These are phyloP conservation scores for Alternaria tenuissima DNA, from an alignment of 2,329 filamentous ascomycete species.

Conservation along the genomic window DNA sequence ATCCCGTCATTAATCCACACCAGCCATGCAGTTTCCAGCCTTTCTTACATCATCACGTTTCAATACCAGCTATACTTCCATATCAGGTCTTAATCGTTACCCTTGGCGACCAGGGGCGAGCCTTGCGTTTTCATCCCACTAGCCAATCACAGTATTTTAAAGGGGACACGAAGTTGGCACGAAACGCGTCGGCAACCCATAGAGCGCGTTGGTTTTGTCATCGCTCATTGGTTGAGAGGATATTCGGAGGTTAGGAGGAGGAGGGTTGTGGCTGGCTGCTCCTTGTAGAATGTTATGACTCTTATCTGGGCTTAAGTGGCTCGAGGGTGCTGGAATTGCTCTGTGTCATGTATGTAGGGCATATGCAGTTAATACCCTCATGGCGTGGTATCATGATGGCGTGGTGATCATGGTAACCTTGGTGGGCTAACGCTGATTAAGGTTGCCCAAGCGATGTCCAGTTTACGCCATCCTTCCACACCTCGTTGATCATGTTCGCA, in stretches of 20 bases:
- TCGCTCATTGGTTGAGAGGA: not conserved
- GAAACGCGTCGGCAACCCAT: slow-evolving; percentile 15
- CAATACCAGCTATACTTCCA: slow-evolving; percentile 1
- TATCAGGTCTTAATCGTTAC: not conserved
- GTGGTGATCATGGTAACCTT: not conserved
- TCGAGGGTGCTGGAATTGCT: not conserved
- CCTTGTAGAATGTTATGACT: not conserved
- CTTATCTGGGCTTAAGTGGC: not conserved
- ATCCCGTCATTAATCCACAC: not conserved
- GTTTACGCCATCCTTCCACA: not conserved
- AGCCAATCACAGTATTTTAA: not conserved
- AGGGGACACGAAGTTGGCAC: slow-evolving; percentile 20
- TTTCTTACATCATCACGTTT: slow-evolving; percentile 5
- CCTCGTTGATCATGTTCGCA: not conserved
- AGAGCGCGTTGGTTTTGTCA: not conserved
- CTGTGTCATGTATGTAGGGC: not conserved
- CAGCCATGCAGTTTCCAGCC: not conserved
- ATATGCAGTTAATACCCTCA: not conserved
- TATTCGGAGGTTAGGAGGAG: slow-evolving; percentile 3
- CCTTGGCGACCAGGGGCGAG: not conserved
- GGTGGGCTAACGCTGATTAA: not conserved
- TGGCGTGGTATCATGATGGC: not conserved
- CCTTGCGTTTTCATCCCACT: not conserved
- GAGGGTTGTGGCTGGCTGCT: slow-evolving; percentile 10
- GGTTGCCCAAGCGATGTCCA: not conserved